phyloP scores from a whole-genome alignment of 2,329 filamentous ascomycete genomes.

The Chaetomiaceae sp. region DNA sequence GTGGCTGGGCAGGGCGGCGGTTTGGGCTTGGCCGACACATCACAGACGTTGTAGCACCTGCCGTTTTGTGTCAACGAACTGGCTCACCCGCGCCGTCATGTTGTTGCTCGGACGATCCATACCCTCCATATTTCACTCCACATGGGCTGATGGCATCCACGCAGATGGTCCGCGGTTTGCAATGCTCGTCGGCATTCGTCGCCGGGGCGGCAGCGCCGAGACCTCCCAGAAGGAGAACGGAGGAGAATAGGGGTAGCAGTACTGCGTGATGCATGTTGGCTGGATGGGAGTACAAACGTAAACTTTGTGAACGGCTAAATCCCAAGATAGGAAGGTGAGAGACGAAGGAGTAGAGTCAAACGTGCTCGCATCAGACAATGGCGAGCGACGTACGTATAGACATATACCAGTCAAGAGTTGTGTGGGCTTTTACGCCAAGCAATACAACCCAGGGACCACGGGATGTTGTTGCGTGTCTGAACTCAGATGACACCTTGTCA shows the following conservation, averaged over 20 bases:
- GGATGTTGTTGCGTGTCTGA: not conserved
- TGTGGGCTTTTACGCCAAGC: no score
- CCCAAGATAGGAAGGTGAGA: slow-evolving; percentile 16
- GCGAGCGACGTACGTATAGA: slow-evolving; percentile 8
- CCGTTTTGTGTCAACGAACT: slow-evolving; percentile 2
- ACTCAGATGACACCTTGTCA: no score
- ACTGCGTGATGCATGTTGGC: slow-evolving; percentile 11
- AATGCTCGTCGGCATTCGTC: not conserved
- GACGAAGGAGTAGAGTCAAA: not conserved
- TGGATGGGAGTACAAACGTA: not conserved
- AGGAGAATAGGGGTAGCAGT: slow-evolving; percentile 6
- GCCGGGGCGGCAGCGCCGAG: slow-evolving; percentile 10
- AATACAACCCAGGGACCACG: no score
- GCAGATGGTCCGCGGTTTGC: slow-evolving; percentile 15
- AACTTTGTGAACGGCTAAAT: not conserved
- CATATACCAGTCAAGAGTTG: not conserved
- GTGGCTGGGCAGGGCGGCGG: slow-evolving; percentile 14
- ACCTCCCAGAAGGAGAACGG: slow-evolving; percentile 11
- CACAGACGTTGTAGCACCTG: slow-evolving; percentile 17
- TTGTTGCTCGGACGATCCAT: not conserved
- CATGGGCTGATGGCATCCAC: slow-evolving; percentile 18
- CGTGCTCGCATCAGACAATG: slow-evolving; percentile 2
- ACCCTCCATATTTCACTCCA: slow-evolving; percentile 21
- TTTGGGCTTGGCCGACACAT: slow-evolving; percentile 12
- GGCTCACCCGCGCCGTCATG: no score